These are phyloP conservation scores for Acorus gramineus DNA, from an alignment of 106 monocot genomes.

Conservation along the genomic window DNA sequence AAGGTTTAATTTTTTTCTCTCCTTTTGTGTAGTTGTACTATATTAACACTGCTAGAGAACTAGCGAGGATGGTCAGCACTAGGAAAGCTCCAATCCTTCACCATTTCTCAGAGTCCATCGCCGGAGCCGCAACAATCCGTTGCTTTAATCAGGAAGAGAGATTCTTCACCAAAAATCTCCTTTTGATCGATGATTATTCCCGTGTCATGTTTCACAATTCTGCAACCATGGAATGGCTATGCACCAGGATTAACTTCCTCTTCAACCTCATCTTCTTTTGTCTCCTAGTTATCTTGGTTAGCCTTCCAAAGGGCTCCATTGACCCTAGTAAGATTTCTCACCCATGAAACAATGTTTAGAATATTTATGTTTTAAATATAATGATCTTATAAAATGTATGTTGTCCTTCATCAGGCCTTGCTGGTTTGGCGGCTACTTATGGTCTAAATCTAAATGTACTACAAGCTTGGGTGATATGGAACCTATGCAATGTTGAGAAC, in stretches of 20 bases:
- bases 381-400: no score
- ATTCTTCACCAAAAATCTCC: conserved; percentile 32
- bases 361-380: no score
- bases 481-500: conserved; percentile 82
- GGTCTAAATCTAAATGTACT: conserved; percentile 72
- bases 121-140: conserved; percentile 69
- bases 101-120: conserved; percentile 62
- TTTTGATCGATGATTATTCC: conserved; percentile 68
- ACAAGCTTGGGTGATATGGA: conserved; percentile 84
- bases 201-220: conserved; percentile 73
- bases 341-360: neutral
- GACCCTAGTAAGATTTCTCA: conserved; percentile 58
- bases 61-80: conserved; percentile 76
- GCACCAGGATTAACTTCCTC: conserved; percentile 69
- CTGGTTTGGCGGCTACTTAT: conserved; percentile 78
- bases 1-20: neutral
- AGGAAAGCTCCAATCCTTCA: conserved; percentile 88
- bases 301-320: conserved; percentile 44
- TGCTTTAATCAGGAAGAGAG: conserved; percentile 71
- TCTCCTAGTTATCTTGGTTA: conserved; percentile 48
- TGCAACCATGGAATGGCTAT: conserved; percentile 93
- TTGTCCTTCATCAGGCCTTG: conserved; percentile 39
- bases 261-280: conserved; percentile 70
- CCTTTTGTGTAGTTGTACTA: conserved; percentile 55
- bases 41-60: conserved; percentile 73